Percentiles rank a stretch among this genome's conserved stretches.
phyloP scores from a whole-genome alignment of 495 filamentous ascomycete species.

The Aspergillus asperescens region DNA sequence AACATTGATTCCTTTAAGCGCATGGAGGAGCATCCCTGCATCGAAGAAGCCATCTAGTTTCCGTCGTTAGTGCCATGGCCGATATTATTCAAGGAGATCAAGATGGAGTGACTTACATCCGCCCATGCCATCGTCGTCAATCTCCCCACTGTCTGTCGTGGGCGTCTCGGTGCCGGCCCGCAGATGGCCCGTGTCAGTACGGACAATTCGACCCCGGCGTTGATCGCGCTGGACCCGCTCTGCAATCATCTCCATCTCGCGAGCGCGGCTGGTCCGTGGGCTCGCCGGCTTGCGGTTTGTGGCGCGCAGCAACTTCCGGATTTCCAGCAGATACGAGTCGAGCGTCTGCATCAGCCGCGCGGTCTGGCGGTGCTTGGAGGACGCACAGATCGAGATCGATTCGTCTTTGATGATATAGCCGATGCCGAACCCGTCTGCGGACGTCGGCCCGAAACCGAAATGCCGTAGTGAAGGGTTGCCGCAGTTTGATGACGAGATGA shows the following conservation, averaged over 20 bases:
- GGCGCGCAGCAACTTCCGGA: slow-evolving; percentile 72
- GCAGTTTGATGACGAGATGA: slow-evolving; percentile 96
- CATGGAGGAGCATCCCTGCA: slow-evolving; percentile 86
- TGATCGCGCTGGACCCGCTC: slow-evolving; percentile 39
- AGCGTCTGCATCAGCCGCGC: slow-evolving; percentile 82
- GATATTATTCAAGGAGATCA: slow-evolving; percentile 10
- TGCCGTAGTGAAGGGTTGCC: slow-evolving; percentile 95
- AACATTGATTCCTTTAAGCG: slow-evolving; percentile 61
- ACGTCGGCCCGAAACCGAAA: slow-evolving; percentile 94
- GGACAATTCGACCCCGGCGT: slow-evolving; percentile 43
- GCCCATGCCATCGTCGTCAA: slow-evolving; percentile 84
- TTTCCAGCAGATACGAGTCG: slow-evolving; percentile 84
- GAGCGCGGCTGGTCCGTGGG: slow-evolving; percentile 53
- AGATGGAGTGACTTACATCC: slow-evolving; percentile 64
- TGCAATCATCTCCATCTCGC: slow-evolving; percentile 59
- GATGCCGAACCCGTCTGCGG: slow-evolving; percentile 92
- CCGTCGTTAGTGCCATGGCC: slow-evolving; percentile 24
- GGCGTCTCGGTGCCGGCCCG: slow-evolving; percentile 43
- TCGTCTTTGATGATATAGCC: slow-evolving; percentile 99
- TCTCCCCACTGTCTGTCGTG: slow-evolving; percentile 57
- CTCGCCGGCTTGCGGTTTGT: slow-evolving; percentile 53
- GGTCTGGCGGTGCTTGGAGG: slow-evolving; percentile 88
- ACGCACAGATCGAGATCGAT: slow-evolving; percentile 82
- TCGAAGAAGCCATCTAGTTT: slow-evolving; percentile 88
- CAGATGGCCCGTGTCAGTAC: slow-evolving; percentile 31